A percentile compares a stretch with the other conserved stretches of the same genome.
Conservation (phyloP, 352 stramenopile species). For the Phytophthora pistaciae region DNA sequence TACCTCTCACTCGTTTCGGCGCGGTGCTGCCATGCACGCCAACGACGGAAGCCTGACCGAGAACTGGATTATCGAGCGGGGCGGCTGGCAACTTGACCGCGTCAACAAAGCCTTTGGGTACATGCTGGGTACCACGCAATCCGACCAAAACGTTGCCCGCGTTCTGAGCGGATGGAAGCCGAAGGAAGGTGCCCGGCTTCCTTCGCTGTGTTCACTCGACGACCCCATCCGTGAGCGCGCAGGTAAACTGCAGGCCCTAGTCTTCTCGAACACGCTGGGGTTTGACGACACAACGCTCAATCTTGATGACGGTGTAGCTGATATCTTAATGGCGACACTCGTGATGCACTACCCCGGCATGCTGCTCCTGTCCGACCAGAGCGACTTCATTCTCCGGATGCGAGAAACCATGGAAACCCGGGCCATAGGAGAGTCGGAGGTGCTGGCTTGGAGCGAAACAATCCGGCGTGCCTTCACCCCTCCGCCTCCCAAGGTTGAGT, state of each 20-base stretch:
- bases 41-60: not conserved
- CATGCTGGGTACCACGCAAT: not conserved
- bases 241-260: not conserved
- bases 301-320: not conserved
- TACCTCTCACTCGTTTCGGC: not conserved
- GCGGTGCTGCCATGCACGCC: not conserved
- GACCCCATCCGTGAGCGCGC: not conserved
- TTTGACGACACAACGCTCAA: not conserved
- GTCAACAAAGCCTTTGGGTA: not conserved
- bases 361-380: too few relatives aligned
- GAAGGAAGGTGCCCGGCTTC: not conserved
- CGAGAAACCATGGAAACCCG: too few relatives aligned
- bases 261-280: not conserved
- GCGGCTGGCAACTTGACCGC: not conserved
- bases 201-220: not conserved
- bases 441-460: too few relatives aligned
- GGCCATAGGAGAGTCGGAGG: too few relatives aligned
- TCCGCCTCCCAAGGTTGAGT: too few relatives aligned
- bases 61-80: not conserved
- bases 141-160: not conserved
- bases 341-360: too few relatives aligned
- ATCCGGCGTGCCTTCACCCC: too few relatives aligned
- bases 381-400: too few relatives aligned
- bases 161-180: not conserved
- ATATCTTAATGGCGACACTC: not conserved